These are phyloP conservation scores for Coniochaeta sp. DNA, from an alignment of 2,329 filamentous ascomycete genomes.

Conservation along the genomic window DNA sequence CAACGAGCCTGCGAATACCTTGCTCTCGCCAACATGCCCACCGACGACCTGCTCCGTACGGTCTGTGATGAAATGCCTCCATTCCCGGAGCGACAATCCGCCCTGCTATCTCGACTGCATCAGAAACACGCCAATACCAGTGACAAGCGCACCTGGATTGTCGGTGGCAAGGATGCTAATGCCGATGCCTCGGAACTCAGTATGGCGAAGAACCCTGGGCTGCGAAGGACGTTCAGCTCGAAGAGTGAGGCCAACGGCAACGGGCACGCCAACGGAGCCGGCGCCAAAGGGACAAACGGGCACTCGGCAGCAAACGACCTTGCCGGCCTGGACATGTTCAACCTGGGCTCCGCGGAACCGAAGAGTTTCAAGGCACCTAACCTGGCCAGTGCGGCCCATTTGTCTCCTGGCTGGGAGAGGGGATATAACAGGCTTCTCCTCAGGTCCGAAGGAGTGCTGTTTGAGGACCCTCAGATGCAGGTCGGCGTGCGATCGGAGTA, in stretches of 20 bases:
- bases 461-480: conserved; percentile 92
- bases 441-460: conserved; percentile 76
- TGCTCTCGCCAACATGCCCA: conserved; percentile 73
- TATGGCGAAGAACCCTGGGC: conserved; percentile 70
- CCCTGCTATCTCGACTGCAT: conserved; percentile 83
- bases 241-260: conserved; percentile 38
- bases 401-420: conserved; percentile 90
- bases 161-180: conserved; percentile 95
- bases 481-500: conserved; percentile 91
- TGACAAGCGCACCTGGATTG: conserved; percentile 94
- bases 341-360: conserved; percentile 46
- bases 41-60: conserved; percentile 85
- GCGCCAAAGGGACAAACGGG: conserved; percentile 43
- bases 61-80: conserved; percentile 98
- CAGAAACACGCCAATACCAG: conserved; percentile 90
- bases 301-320: conserved; percentile 56
- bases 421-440: conserved; percentile 82
- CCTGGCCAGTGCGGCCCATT: conserved; percentile 81
- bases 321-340: conserved; percentile 72
- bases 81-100: conserved; percentile 90
- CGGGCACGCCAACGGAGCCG: conserved; percentile 28
- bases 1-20: conserved; percentile 96
- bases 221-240: conserved; percentile 79
- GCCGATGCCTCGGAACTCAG: conserved; percentile 71
- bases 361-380: conserved; percentile 66